phyloP scores from a whole-genome alignment of 139 green algal genomes.

The Deuterostichococcus epilithicus region DNA sequence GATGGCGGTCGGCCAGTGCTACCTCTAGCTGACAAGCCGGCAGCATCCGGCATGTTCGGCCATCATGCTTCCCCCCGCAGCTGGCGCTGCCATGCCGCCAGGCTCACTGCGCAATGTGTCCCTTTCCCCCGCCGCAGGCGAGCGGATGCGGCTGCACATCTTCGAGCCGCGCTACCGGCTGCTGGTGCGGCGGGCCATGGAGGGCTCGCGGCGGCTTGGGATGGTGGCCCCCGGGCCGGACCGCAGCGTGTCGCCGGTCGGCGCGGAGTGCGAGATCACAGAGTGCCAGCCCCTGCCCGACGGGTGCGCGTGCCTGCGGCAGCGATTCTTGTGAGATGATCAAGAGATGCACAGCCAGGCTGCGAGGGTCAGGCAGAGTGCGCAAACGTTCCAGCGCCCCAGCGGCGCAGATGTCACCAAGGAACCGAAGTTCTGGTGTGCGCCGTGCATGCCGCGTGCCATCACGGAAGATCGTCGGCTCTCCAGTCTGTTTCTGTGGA shows the following conservation, averaged over 20 bases:
- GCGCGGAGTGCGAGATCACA: slow-evolving; percentile 65
- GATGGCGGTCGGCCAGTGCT: no score
- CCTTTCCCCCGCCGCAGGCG: slow-evolving; percentile 43
- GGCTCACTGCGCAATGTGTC: no score
- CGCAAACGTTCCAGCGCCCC: not conserved
- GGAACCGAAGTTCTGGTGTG: not conserved
- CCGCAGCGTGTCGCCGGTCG: slow-evolving; percentile 39
- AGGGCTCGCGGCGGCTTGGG: slow-evolving; percentile 63
- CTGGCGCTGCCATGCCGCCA: no score
- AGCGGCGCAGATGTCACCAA: not conserved
- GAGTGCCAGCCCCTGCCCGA: slow-evolving; percentile 76
- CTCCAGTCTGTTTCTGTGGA: not conserved
- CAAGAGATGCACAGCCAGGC: not conserved
- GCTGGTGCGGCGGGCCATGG: slow-evolving; percentile 81
- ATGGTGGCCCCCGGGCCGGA: slow-evolving; percentile 53
- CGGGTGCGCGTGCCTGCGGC: slow-evolving; percentile 37
- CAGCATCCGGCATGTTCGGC: no score
- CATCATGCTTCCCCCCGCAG: no score
- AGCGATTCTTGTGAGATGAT: not conserved
- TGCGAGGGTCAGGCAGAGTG: not conserved
- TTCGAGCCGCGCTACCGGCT: slow-evolving; percentile 94
- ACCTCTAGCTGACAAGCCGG: no score
- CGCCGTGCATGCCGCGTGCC: not conserved
- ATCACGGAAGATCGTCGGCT: not conserved
- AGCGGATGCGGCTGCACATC: slow-evolving; percentile 89